Conservation (phyloP, 2,329 filamentous ascomycete species). For the Talaromyces islandicus region DNA sequence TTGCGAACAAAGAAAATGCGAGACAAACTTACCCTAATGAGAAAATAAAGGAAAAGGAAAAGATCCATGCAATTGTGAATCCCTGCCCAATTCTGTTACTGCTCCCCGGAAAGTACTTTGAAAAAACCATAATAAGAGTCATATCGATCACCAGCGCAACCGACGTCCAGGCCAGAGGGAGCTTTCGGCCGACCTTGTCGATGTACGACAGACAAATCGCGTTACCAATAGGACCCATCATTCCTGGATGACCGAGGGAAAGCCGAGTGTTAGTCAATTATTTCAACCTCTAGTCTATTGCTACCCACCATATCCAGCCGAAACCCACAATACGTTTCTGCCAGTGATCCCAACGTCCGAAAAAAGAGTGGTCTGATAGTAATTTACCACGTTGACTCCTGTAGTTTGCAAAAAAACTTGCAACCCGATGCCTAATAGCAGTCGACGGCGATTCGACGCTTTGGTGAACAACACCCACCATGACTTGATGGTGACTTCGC, state of each 20-base stretch:
- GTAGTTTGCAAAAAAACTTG: constrained; percentile 26
- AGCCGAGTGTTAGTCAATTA: neutral
- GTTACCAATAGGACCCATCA: constrained; percentile 6
- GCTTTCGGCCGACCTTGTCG: constrained; percentile 4
- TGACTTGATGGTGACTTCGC: constrained; percentile 13
- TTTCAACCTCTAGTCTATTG: neutral
- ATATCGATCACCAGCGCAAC: constrained; percentile 1
- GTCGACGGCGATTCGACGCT: constrained; percentile 20
- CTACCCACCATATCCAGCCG: neutral
- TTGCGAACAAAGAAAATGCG: neutral
- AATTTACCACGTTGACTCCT: constrained; percentile 22
- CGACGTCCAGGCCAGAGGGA: constrained; percentile 1
- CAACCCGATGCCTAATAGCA: constrained; percentile 22
- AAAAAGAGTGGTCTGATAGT: constrained; percentile 1
- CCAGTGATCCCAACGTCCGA: neutral
- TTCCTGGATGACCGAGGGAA: neutral
- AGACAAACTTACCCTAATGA: neutral
- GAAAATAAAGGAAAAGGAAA: constrained; percentile 1
- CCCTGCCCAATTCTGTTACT: neutral
- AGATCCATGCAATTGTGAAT: constrained; percentile 3
- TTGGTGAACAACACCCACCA: constrained; percentile 21
- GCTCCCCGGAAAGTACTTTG: neutral
- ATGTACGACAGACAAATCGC: constrained; percentile 1
- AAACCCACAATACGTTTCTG: neutral
- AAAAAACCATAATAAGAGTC: constrained; percentile 1